Base-by-base conservation (phyloP, 2,329 filamentous ascomycete species). In the Rutstroemia sydowiana region DNA sequence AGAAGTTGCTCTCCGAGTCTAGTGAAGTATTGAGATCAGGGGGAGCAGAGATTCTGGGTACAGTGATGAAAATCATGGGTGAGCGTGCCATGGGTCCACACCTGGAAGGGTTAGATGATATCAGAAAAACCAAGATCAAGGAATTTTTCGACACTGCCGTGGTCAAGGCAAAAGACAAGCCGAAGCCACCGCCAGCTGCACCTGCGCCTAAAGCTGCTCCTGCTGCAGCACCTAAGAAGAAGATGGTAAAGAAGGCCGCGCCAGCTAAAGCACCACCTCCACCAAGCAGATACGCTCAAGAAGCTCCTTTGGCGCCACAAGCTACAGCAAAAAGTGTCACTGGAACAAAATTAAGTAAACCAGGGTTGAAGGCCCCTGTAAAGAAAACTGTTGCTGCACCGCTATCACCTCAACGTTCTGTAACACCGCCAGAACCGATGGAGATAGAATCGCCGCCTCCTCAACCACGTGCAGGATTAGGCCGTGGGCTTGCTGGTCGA, bases 61-160 rank as follows among this genome's bases (percentile, higher is more conserved):
- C 91, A 0, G 70, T 98, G 45, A 97, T 96, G 93, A 98, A 97
- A 73, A 97, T 98, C 51, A 88, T 97, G 73, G 92, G 93, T 39
- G 95, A 98, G 69, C 82, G 93, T 52, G 88, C 88, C 48, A 98
- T 98, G 93, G 89, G 87, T 40, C 86, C 88, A 8, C 87, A 95
- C 66, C 73, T 98, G 14, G 92, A 96, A 57, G 89, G 89, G 3
- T 75, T 98, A 2, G 93, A 98, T 65, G 93, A 98, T 21, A 97
- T 97, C 59, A 82, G 91, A 55, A 97, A 95, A 72, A 87, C 77
- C 56, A 98, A 96, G 69, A 87, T 97, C 67, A 96, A 95, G 72
- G 93, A 98, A 68, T 97, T 82, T 67, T 87, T 84, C 55, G 87
- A 92, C 51, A 76, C 78, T 5, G 88, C 88, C 26, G 84, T 92